Evolutionary conservation across 768 basidiomycete species (phyloP).

Genomic region (Pisolithus microcarpus): DNA sequence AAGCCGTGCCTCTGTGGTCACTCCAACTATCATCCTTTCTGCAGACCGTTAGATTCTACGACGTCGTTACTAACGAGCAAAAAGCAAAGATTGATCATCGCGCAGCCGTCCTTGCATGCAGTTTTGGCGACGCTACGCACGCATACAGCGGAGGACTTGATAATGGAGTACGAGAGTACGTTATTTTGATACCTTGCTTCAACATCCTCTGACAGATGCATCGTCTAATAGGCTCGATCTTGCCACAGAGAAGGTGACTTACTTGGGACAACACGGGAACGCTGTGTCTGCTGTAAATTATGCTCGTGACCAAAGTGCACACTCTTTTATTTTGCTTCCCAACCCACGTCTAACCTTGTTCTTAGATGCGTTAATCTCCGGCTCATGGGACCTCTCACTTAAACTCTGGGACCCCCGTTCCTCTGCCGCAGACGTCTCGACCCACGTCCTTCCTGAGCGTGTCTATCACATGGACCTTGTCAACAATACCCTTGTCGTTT

Average conservation of each 20-base stretch:
- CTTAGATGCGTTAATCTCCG: slow-evolving; percentile 69
- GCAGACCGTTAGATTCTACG: slow-evolving; percentile 56
- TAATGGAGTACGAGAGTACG: slow-evolving; percentile 74
- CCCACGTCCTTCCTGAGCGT: slow-evolving; percentile 70
- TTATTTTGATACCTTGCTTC: slow-evolving; percentile 7
- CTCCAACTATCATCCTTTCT: slow-evolving; percentile 23
- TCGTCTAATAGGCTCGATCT: slow-evolving; percentile 62
- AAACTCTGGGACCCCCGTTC: slow-evolving; percentile 83
- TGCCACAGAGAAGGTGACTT: slow-evolving; percentile 58
- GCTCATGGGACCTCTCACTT: slow-evolving; percentile 88
- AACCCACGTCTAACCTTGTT: neutral
- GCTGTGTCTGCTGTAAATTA: slow-evolving; percentile 74
- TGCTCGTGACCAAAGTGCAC: slow-evolving; percentile 56
- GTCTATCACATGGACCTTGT: slow-evolving; percentile 80
- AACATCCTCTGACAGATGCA: neutral
- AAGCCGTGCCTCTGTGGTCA: slow-evolving; percentile 26
- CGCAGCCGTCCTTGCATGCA: slow-evolving; percentile 79
- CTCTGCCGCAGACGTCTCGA: slow-evolving; percentile 44
- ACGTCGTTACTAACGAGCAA: slow-evolving; percentile 50
- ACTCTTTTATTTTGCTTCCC: neutral
- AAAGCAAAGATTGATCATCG: slow-evolving; percentile 84
- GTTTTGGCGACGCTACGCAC: slow-evolving; percentile 57
- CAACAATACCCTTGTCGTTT: slow-evolving; percentile 76
- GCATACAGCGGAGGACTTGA: slow-evolving; percentile 88
- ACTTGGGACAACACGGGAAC: slow-evolving; percentile 77